Conservation (phyloP, 257 asterid genomes). For the Linderniella brevidens region DNA sequence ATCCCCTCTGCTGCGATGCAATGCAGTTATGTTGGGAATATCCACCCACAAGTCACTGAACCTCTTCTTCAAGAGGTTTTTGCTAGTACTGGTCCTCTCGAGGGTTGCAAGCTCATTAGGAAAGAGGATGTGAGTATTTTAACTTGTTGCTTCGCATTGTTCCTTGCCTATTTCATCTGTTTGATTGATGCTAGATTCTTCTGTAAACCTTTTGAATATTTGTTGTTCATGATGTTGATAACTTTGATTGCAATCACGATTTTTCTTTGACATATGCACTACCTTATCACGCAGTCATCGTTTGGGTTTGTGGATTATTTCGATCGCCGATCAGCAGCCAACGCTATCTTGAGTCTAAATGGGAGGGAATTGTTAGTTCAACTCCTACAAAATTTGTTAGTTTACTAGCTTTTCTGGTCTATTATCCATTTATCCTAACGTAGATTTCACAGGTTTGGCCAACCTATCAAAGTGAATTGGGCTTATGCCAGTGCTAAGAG, state of each 20-base stretch:
- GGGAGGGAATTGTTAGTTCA: slow-evolving; percentile 56
- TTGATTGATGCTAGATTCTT: too few species aligned
- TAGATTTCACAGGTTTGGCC: slow-evolving; percentile 65
- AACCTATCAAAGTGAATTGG: slow-evolving; percentile 93
- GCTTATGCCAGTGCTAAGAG: slow-evolving; percentile 87
- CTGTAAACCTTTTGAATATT: neutral
- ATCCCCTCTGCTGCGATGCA: slow-evolving; percentile 23
- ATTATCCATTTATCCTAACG: slow-evolving; percentile 3
- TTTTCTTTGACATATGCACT: slow-evolving; percentile 2
- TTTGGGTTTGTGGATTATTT: slow-evolving; percentile 49
- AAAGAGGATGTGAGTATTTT: slow-evolving; percentile 55
- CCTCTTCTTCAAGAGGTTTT: slow-evolving; percentile 86
- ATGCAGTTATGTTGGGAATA: slow-evolving; percentile 86
- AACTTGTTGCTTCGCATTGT: too few species aligned
- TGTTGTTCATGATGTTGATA: slow-evolving; percentile 1
- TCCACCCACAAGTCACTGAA: slow-evolving; percentile 78
- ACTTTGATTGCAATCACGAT: neutral
- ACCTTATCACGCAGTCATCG: slow-evolving; percentile 35
- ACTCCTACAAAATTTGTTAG: neutral
- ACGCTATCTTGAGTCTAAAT: slow-evolving; percentile 36
- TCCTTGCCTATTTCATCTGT: too few species aligned
- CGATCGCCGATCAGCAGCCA: slow-evolving; percentile 47
- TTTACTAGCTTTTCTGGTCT: neutral
- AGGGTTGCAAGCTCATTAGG: slow-evolving; percentile 76
- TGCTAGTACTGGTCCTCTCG: slow-evolving; percentile 74